Evolutionary conservation across 139 green algal species (phyloP).

Genomic region (Chlamydomonas schloesseri): DNA sequence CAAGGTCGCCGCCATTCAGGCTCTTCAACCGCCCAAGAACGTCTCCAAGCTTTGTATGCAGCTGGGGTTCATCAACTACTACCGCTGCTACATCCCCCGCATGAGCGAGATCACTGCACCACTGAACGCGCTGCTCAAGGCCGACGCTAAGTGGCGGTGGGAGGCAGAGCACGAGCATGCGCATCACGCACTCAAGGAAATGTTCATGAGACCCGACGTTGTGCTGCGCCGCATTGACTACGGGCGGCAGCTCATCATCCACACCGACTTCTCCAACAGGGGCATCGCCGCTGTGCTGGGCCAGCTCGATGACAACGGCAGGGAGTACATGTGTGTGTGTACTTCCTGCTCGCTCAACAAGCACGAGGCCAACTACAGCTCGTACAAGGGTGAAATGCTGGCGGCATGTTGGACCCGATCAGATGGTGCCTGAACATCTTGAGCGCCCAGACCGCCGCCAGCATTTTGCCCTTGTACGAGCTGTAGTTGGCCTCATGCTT

Average conservation of each 20-base stretch:
- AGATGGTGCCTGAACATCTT: constrained; percentile 46
- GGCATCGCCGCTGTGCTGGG: constrained; percentile 55
- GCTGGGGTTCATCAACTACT: constrained; percentile 62
- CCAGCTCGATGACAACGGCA: constrained; percentile 46
- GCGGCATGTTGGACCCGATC: constrained; percentile 14
- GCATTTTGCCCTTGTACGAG: constrained; percentile 16
- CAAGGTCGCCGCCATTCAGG: too few relatives aligned
- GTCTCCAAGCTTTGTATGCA: not conserved
- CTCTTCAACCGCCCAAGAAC: not conserved
- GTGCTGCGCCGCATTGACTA: not conserved
- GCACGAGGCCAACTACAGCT: not conserved
- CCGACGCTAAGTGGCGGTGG: constrained; percentile 45
- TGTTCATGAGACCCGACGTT: not conserved
- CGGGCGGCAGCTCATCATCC: not conserved
- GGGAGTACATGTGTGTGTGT: constrained; percentile 44
- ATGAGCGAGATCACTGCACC: constrained; percentile 43
- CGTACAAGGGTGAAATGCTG: constrained; percentile 41
- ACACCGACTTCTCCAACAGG: constrained; percentile 4
- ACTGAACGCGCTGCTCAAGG: constrained; percentile 39
- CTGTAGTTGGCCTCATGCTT: constrained; percentile 38
- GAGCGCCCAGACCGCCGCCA: constrained; percentile 33
- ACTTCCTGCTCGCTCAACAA: not conserved
- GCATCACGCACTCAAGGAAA: not conserved
- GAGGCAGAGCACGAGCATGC: not conserved
- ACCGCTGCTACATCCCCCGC: constrained; percentile 43